Evolutionary conservation across 106 monocot genomes (phyloP), one percentile per base, ranked within the genome.

Genomic region (Dendrobium chrysotoxum): DNA sequence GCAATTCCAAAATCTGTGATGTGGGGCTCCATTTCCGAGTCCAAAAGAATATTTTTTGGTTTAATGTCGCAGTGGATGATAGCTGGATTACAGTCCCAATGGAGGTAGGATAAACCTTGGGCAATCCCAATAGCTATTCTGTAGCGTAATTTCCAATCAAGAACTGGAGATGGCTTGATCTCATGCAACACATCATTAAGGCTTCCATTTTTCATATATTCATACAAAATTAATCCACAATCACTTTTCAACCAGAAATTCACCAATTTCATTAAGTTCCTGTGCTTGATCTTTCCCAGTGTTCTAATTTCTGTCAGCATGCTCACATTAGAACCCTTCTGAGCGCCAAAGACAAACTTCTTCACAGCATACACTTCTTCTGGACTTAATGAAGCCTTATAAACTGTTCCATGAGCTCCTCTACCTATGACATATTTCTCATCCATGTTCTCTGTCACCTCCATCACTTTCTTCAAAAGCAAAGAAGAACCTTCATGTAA

Each of bases 31-130:
- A 92, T 88, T 5, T 91, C 90, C 1, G 73, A 70, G 71, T 99
- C 90, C 85, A 99, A 77, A 79, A 99, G 87, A 81, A 99, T 91
- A 79, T 99, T 99, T 45, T 81, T 91, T 0, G 99, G 91, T 68
- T 99, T 99, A n/a, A 99, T 95, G 87, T 99, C 99, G n/a, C 88
- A 71, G 67, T 99, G 99, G 46, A 99, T 75, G 30, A 99, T 99
- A 28, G 83, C 50, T 1, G 99, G 99, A 54, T 84, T 80, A 53
- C 95, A 95, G 75, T 95, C 99, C 83, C 91, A 44, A 25, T 99
- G 99, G 80, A 99, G 93, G 81, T 99, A 99, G 25, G 80, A 81
- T 72, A 99, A 66, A 1, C 88, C 99, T 5, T 95, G 93, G 44
- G 99, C 99, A 21, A 77, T 91, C 10, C 99, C 99, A 72, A 95